Evolutionary conservation across 208 protist species (phyloP).

Genomic region (Hexamita inflata): DNA sequence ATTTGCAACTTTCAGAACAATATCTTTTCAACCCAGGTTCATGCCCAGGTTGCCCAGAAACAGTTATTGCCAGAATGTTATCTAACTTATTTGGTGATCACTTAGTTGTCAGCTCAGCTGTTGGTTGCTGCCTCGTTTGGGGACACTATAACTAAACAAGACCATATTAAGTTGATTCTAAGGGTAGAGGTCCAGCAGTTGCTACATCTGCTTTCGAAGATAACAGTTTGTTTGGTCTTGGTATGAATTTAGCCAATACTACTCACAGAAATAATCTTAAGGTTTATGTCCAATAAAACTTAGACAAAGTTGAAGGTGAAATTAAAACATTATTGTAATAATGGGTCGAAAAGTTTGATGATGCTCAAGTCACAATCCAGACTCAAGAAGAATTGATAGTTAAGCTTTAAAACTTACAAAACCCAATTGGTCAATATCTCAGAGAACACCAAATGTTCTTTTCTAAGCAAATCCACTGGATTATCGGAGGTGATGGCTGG

Average conservation of each 20-base stretch:
- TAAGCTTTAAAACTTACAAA: too few species aligned
- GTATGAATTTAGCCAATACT: conserved; percentile 50
- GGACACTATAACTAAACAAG: conserved; percentile 39
- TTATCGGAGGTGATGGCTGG: too few species aligned
- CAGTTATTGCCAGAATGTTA: conserved; percentile 51
- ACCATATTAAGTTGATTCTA: conserved; percentile 52
- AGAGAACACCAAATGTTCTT: too few species aligned
- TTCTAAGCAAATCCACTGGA: too few species aligned
- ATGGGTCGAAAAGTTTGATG: too few species aligned
- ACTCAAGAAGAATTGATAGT: too few species aligned
- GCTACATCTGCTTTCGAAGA: conserved; percentile 57
- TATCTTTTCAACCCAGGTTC: conserved; percentile 36
- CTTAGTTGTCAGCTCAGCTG: conserved; percentile 55
- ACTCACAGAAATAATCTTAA: too few species aligned
- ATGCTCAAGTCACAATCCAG: too few species aligned
- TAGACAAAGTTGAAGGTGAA: too few species aligned
- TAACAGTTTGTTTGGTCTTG: conserved; percentile 56
- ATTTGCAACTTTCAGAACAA: background rate
- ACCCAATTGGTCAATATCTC: too few species aligned
- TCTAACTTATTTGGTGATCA: conserved; percentile 56
- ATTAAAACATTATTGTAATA: too few species aligned
- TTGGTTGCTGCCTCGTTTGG: conserved; percentile 55
- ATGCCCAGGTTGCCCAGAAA: conserved; percentile 47
- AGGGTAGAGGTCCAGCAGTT: conserved; percentile 55
- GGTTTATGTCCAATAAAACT: too few species aligned